phyloP scores from a whole-genome alignment of 2,329 filamentous ascomycete species.

The Elsinoe batatas region DNA sequence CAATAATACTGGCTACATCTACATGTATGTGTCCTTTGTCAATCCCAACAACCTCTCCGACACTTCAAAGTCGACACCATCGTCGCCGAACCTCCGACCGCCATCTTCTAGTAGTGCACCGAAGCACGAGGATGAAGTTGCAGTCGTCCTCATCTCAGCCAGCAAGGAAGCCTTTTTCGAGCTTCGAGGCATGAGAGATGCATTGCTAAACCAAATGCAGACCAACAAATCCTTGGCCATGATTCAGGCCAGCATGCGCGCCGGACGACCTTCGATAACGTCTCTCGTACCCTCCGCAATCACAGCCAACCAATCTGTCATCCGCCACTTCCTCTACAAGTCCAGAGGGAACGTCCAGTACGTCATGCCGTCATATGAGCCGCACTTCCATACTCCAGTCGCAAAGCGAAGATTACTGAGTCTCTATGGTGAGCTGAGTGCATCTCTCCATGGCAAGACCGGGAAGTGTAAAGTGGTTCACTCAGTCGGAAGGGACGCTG shows the following conservation, averaged over 20 bases:
- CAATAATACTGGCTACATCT: conserved; percentile 91
- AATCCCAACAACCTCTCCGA: conserved; percentile 44
- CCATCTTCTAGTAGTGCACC: conserved; percentile 20
- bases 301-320: conserved; percentile 32
- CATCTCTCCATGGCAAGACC: conserved; percentile 73
- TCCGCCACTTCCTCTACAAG: conserved; percentile 94
- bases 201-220: conserved; percentile 58
- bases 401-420: conserved; percentile 54
- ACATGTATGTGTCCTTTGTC: conserved; percentile 98
- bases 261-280: conserved; percentile 60
- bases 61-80: conserved; percentile 21
- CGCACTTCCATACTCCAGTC: conserved; percentile 47
- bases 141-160: conserved; percentile 82
- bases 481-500: conserved; percentile 61
- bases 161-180: conserved; percentile 92
- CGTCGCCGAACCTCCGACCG: conserved; percentile 13
- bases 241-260: conserved; percentile 60
- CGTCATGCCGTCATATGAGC: conserved; percentile 72
- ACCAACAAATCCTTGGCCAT: conserved; percentile 65
- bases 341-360: conserved; percentile 92
- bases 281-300: conserved; percentile 67
- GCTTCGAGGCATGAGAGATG: conserved; percentile 61
- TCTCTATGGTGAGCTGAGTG: conserved; percentile 76
- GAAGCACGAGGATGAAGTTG: conserved; percentile 58
- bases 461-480: conserved; percentile 81